Percentiles rank a stretch among this genome's conserved stretches.
phyloP scores from a whole-genome alignment of 352 stramenopile species.

The Plasmopara muralis region DNA sequence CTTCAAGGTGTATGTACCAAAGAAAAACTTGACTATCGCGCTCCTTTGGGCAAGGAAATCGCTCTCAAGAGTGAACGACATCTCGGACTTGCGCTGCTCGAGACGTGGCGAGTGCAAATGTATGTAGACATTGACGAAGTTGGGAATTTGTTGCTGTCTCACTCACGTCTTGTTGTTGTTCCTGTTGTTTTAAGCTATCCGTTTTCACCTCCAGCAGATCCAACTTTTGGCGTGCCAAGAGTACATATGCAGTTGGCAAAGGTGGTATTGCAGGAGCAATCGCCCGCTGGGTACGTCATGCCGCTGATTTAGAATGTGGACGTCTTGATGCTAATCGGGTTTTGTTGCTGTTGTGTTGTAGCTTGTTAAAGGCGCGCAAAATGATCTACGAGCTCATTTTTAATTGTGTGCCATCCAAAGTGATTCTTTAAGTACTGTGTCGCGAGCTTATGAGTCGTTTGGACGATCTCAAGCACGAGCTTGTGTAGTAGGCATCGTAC shows the following conservation, averaged over 20 bases:
- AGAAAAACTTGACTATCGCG: conserved; percentile 87
- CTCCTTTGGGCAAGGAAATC: conserved; percentile 88
- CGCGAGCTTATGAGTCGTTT: conserved; percentile 91
- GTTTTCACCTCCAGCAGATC: conserved; percentile 74
- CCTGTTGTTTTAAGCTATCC: conserved; percentile 51
- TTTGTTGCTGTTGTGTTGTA: conserved; percentile 16
- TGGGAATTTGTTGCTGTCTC: not conserved
- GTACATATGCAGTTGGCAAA: conserved; percentile 93
- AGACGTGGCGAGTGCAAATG: conserved; percentile 87
- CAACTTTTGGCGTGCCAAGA: conserved; percentile 94
- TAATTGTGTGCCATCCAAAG: conserved; percentile 97
- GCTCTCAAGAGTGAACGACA: conserved; percentile 91
- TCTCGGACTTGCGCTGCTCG: conserved; percentile 93
- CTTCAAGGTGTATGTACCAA: conserved; percentile 88
- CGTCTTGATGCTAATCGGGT: not conserved
- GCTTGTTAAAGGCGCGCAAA: conserved; percentile 89
- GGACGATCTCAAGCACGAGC: conserved; percentile 95
- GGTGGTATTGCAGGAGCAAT: conserved; percentile 94
- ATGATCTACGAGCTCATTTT: conserved; percentile 98
- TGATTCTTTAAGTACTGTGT: conserved; percentile 92
- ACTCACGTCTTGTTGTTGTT: not conserved
- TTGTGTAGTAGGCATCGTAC: conserved; percentile 83
- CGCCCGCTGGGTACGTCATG: conserved; percentile 67
- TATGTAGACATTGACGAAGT: conserved; percentile 14
- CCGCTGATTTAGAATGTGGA: not conserved